These are phyloP conservation scores for Arbutus unedo DNA, from an alignment of 148 eudicot species.

Conservation along the genomic window DNA sequence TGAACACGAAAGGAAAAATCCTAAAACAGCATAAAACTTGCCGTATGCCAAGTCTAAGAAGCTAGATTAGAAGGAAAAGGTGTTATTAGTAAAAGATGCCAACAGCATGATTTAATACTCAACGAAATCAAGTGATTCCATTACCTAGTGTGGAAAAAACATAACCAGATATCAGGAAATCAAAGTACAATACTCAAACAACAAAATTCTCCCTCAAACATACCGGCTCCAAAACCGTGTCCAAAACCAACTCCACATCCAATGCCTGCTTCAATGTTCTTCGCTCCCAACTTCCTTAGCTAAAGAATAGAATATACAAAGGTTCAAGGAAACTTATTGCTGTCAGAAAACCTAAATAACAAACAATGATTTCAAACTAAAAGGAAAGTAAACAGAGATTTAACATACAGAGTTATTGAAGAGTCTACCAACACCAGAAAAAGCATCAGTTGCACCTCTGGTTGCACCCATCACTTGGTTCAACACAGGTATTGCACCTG, in stretches of 20 bases:
- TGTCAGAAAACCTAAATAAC: background rate
- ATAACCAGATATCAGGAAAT: background rate
- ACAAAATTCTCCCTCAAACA: conserved; percentile 21
- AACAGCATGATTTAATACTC: background rate
- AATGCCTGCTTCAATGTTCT: conserved; percentile 78
- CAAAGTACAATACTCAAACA: conserved; percentile 13
- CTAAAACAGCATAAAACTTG: background rate
- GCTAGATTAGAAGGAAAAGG: background rate
- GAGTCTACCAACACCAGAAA: conserved; percentile 75
- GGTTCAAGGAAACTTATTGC: background rate
- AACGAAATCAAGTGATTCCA: conserved; percentile 6
- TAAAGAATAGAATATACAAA: conserved; percentile 23
- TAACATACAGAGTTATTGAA: conserved; percentile 73
- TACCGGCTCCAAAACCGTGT: conserved; percentile 97
- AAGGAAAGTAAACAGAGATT: background rate
- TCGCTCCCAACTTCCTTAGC: conserved; percentile 83
- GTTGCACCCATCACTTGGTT: conserved; percentile 87
- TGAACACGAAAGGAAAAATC: background rate
- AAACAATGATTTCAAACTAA: background rate
- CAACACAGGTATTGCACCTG: conserved; percentile 86
- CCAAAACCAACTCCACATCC: conserved; percentile 99
- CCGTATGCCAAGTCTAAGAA: background rate
- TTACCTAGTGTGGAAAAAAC: background rate
- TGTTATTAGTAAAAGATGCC: background rate
- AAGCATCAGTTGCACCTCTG: conserved; percentile 89